phyloP scores from a whole-genome alignment of 192 early-diverging fungal species.

The Backusella mclennaniae region DNA sequence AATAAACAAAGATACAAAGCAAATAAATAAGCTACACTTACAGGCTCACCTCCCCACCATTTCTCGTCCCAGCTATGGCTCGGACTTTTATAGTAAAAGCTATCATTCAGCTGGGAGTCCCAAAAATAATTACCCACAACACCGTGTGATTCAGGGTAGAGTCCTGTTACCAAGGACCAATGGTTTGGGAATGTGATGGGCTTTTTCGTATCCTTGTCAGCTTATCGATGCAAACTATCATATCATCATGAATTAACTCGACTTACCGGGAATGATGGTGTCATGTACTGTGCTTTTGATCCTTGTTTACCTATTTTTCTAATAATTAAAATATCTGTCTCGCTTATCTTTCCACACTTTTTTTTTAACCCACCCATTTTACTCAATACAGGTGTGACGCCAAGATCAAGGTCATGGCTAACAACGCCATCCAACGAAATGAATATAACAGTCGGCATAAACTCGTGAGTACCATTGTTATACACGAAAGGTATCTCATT shows the following conservation, averaged over 20 bases:
- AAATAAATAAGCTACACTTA: slow-evolving; percentile 33
- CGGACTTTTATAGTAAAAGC: slow-evolving; percentile 77
- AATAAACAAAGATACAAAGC: not conserved
- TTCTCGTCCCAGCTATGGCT: slow-evolving; percentile 55
- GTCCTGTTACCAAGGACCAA: slow-evolving; percentile 84
- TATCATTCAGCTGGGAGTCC: slow-evolving; percentile 67
- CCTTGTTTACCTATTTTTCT: slow-evolving; percentile 42
- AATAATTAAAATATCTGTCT: not conserved
- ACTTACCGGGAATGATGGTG: slow-evolving; percentile 66
- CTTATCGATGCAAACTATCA: not conserved
- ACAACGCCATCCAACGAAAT: slow-evolving; percentile 88
- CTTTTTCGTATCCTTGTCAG: slow-evolving; percentile 11
- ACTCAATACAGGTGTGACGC: slow-evolving; percentile 69
- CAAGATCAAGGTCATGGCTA: slow-evolving; percentile 76
- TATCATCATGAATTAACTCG: not conserved
- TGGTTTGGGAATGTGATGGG: slow-evolving; percentile 93
- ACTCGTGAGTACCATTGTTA: slow-evolving; percentile 69
- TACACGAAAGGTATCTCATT: slow-evolving; percentile 36
- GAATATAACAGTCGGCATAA: slow-evolving; percentile 68
- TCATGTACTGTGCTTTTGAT: slow-evolving; percentile 61
- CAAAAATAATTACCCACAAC: slow-evolving; percentile 85
- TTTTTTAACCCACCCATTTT: slow-evolving; percentile 59
- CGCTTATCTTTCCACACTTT: not conserved
- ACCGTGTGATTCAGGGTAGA: slow-evolving; percentile 92
- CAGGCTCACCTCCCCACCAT: slow-evolving; percentile 93